Evolutionary conservation across 352 stramenopile genomes (phyloP), one percentile per base, ranked within the genome.

Genomic region (Globisporangium apiculatum): DNA sequence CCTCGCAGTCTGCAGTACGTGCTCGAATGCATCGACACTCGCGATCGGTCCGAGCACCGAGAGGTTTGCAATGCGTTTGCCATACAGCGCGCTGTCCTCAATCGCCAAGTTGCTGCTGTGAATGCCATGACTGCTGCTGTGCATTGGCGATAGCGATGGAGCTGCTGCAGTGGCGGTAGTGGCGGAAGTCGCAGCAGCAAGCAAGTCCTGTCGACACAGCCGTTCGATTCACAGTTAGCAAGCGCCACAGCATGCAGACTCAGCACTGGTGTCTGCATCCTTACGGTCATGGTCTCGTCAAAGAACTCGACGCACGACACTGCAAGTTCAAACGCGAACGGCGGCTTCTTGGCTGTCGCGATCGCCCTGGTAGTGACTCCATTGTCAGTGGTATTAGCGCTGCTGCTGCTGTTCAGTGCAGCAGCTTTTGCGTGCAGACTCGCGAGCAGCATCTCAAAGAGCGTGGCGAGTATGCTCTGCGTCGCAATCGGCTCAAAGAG

Each of bases 221-320:
- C 24, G 24, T 31, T 31, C 24, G 24, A 31, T 31, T 31, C 24
- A 31, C 24, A 31, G 24, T 31, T 31, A 31, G 24, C 24, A 31
- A 31, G 24, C 24, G 24, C 24, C 24, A 31, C 24, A 31, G 24
- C 2, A 31, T 31, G 24, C 2, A 31, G 24, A 15, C 0, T 7
- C 17, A 14, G 5, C 17, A 12, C 8, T 31, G 17, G 18, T 38
- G 24, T 31, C 24, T 31, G 24, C 24, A 2, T 31, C 24, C 42
- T 12, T 41, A 75, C 79, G 18, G 55, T 68, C 61, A 86, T 83
- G 1, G 64, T 70, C 50, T 87, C 79, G 61, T 86, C 74, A 35
- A 75, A 79, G 1, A 86, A 55, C 55, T 89, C 79, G 35, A 68
- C 68, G 51, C 86, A 78, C 10, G 75, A 80, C 15, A 80, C 18